These are phyloP conservation scores for Neurospora africana DNA, from an alignment of 495 filamentous ascomycete species.

Conservation along the genomic window DNA sequence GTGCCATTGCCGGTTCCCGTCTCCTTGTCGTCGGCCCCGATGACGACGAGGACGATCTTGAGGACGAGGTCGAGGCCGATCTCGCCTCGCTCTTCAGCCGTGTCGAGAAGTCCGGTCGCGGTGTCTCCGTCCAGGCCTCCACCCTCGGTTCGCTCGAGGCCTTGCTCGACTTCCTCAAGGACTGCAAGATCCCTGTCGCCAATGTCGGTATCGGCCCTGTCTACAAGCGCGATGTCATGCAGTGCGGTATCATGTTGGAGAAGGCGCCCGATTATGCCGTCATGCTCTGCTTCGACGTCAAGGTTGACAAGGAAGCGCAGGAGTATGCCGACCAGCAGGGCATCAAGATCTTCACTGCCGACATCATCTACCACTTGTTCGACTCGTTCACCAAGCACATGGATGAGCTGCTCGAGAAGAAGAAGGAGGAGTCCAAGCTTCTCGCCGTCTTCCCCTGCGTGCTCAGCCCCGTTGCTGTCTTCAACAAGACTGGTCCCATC, in stretches of 20 bases:
- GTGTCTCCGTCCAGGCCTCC: slow-evolving; percentile 95
- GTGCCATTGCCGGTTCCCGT: slow-evolving; percentile 93
- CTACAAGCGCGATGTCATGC: slow-evolving; percentile 97
- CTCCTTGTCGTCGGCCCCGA: slow-evolving; percentile 87
- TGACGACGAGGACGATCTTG: slow-evolving; percentile 92
- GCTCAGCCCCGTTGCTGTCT: slow-evolving; percentile 77
- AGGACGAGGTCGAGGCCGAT: slow-evolving; percentile 94
- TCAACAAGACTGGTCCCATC: slow-evolving; percentile 97
- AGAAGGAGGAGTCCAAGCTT: slow-evolving; percentile 92
- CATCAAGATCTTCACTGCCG: slow-evolving; percentile 96
- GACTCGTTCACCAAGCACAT: slow-evolving; percentile 94
- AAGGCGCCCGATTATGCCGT: slow-evolving; percentile 91
- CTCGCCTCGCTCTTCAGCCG: slow-evolving; percentile 81
- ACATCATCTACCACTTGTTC: slow-evolving; percentile 99
- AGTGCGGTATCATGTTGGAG: slow-evolving; percentile 92
- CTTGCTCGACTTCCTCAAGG: slow-evolving; percentile 86
- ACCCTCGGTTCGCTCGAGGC: slow-evolving; percentile 97
- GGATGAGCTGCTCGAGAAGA: slow-evolving; percentile 70
- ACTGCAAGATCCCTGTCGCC: slow-evolving; percentile 91
- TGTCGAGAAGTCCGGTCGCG: slow-evolving; percentile 80
- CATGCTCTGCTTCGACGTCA: slow-evolving; percentile 99
- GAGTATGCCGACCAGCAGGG: slow-evolving; percentile 87
- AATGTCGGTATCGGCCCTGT: slow-evolving; percentile 97
- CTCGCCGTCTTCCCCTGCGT: slow-evolving; percentile 96
- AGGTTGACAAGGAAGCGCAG: slow-evolving; percentile 93